Base-by-base conservation (phyloP, 108 stramenopile genomes). In the Discostella pseudostelligera region DNA sequence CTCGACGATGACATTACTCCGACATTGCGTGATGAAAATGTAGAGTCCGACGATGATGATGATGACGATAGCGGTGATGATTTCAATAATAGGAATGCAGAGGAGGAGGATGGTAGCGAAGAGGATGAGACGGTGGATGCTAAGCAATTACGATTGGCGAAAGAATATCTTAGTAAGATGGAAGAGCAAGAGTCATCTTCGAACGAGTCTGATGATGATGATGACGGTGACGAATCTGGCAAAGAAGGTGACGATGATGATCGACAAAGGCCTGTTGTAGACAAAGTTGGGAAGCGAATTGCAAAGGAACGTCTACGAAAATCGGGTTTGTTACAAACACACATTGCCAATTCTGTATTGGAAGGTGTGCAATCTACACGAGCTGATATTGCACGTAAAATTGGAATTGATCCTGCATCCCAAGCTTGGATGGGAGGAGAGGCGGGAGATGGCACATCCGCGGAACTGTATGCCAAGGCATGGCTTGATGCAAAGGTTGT, bases 121-220 rank as follows among this genome's bases (percentile, higher is more conserved):
- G n/a, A n/a, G n/a, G n/a, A n/a, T n/a, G 89, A 90, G 65, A 87
- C 87, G 17, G 61, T 86, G 22, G 88, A 88, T 53, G 84, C 85
- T 39, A 95, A 95, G 65, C 51, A 77, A 64, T 78, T 91, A 55
- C 70, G 93, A 25, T 43, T 95, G 63, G 93, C 93, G 14, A 63
- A 86, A 17, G 83, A 92, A 60, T 95, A 95, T 74, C 67, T 95
- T 43, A 61, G 75, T 14, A 84, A 83, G 54, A 54, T 95, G 46
- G 81, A 88, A 50, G 79, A 74, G 39, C 51, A 39, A 10, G 62
- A 70, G 9, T 70, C 79, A 4, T 62, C 58, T 1, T 73, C 69
- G 32, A 55, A 58, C 32, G 55, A 67, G 37, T 63, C 46, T 20
- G 67, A 58, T 21, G 64, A 59, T 9, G 65, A 61, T 26, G 70